Evolutionary conservation across 768 basidiomycete species (phyloP).

Genomic region (Termitomyces sp.): DNA sequence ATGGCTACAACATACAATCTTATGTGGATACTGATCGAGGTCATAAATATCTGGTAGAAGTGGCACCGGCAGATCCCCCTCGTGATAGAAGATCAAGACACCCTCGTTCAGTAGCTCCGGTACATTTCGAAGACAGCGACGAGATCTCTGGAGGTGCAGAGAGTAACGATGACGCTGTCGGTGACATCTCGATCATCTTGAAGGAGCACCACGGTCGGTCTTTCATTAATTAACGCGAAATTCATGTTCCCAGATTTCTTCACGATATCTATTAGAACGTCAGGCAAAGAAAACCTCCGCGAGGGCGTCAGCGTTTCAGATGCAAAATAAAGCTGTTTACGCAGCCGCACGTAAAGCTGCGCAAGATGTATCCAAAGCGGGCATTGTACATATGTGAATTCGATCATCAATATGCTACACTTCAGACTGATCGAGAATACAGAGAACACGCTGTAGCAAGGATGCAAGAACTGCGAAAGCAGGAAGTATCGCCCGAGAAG

Average conservation of each 20-base stretch:
- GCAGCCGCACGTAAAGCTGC: constrained; percentile 28
- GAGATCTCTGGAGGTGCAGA: constrained; percentile 19
- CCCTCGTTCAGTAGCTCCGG: constrained; percentile 16
- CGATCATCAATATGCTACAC: background rate
- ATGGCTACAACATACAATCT: background rate
- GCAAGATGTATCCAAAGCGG: constrained; percentile 25
- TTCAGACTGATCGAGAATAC: background rate
- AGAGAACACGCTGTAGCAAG: constrained; percentile 30
- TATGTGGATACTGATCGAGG: background rate
- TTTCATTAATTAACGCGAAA: background rate
- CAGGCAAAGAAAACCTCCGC: constrained; percentile 26
- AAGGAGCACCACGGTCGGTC: constrained; percentile 15
- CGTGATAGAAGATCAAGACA: background rate
- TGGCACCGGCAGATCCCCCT: background rate
- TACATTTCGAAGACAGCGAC: constrained; percentile 13
- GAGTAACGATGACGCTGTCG: constrained; percentile 4
- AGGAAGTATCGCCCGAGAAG: constrained; percentile 27
- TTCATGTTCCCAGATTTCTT: constrained; percentile 6
- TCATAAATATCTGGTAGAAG: background rate
- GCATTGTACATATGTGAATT: constrained; percentile 28
- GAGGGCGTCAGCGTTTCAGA: constrained; percentile 25
- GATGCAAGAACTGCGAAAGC: constrained; percentile 22
- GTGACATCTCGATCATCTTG: constrained; percentile 12
- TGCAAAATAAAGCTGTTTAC: constrained; percentile 32
- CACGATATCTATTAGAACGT: constrained; percentile 17